Percentiles rank a stretch among this genome's conserved stretches.
Conservation (phyloP, 352 stramenopile genomes). For the Pelagophyceae sp. region DNA sequence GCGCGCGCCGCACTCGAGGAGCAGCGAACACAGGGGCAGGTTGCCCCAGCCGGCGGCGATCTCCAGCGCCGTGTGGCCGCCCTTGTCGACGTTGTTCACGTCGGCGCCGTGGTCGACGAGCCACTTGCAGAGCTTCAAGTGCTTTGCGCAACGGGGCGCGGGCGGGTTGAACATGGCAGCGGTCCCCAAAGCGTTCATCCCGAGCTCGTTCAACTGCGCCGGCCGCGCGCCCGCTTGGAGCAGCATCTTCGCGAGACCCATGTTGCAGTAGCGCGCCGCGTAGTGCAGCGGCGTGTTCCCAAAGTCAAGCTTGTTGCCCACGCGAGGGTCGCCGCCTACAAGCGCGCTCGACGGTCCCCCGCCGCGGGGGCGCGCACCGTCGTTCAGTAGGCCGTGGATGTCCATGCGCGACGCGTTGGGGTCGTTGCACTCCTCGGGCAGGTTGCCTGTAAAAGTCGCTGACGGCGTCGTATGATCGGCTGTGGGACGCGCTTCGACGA, state of each 20-base stretch:
- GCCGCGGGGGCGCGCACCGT: no score
- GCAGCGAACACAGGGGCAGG: slow-evolving; percentile 5
- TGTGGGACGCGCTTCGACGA: no score
- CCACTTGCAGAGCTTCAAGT: slow-evolving; percentile 21
- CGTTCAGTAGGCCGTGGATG: slow-evolving; percentile 25
- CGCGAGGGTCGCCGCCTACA: slow-evolving; percentile 25
- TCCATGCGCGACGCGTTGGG: slow-evolving; percentile 3
- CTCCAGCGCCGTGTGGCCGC: slow-evolving; percentile 26
- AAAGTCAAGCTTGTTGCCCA: slow-evolving; percentile 18
- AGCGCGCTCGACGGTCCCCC: no score
- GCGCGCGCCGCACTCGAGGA: slow-evolving; percentile 10
- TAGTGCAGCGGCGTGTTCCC: slow-evolving; percentile 26
- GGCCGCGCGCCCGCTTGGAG: slow-evolving; percentile 17
- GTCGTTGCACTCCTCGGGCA: slow-evolving; percentile 26
- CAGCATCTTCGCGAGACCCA: slow-evolving; percentile 24
- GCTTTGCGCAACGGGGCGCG: neutral
- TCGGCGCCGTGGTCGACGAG: slow-evolving; percentile 22
- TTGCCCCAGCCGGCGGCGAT: slow-evolving; percentile 24
- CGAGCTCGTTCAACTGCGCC: slow-evolving; percentile 24
- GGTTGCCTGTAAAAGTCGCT: no score
- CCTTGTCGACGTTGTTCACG: slow-evolving; percentile 30
- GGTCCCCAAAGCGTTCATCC: slow-evolving; percentile 22
- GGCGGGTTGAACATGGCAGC: slow-evolving; percentile 23
- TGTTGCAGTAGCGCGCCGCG: slow-evolving; percentile 19
- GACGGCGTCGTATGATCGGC: no score